Conservation (phyloP, 208 protist species). For the Trichomonas vaginalis region DNA sequence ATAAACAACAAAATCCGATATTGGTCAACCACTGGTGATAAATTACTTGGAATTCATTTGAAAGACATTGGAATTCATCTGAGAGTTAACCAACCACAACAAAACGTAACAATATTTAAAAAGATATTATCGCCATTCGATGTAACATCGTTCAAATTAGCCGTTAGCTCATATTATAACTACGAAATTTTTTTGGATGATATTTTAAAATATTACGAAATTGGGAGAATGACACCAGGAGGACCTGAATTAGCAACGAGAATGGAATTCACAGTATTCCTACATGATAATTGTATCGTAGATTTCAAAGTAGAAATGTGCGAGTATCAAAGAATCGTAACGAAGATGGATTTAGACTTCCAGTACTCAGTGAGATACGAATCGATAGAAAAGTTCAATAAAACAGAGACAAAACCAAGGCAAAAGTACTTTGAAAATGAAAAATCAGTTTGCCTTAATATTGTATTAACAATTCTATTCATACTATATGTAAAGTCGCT, state of each 20-base stretch:
- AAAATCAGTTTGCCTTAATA: not conserved
- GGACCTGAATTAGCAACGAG: not conserved
- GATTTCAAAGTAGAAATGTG: not conserved
- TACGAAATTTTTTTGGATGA: not conserved
- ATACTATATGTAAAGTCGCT: not conserved
- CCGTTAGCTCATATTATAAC: not conserved
- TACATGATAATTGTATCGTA: not conserved
- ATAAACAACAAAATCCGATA: not conserved
- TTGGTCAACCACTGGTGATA: not conserved
- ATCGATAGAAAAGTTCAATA: not conserved
- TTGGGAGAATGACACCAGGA: not conserved
- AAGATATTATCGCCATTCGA: not conserved
- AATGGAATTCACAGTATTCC: not conserved
- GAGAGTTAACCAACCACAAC: not conserved
- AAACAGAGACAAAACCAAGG: not conserved
- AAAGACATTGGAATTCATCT: not conserved
- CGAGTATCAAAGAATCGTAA: not conserved
- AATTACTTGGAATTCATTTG: not conserved
- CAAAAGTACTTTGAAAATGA: not conserved
- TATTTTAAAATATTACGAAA: not conserved
- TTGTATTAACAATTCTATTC: not conserved
- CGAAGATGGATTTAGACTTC: not conserved
- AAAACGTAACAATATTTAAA: not conserved
- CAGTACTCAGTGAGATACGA: not conserved
- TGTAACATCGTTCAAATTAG: not conserved